Evolutionary conservation across 2,329 filamentous ascomycete species (phyloP), one percentile per base, ranked within the genome.

Genomic region (Neonectria neomacrospora): DNA sequence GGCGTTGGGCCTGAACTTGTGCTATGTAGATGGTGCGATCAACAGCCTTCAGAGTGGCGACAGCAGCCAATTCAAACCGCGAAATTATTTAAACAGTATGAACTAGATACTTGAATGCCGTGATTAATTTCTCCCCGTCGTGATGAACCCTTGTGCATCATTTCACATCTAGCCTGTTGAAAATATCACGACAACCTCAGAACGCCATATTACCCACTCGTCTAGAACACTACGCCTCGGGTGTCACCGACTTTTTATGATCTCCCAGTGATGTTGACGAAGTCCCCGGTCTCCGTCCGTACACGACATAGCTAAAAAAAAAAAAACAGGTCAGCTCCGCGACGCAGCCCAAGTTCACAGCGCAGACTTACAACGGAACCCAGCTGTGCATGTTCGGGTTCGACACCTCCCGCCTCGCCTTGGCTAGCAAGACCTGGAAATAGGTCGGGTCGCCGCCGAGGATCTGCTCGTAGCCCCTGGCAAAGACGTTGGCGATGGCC

Each of bases 301-400:
- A 67, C 1, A 66, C 61, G 3, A 69, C 59, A 4, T 66, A 67
- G 22, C 64, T 67, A 32, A 2, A 11, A 12, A 8, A 5, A 44
- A 2, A 6, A n/a, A n/a, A n/a, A n/a, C n/a, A n/a, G n/a, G 20
- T 58, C 3, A 18, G 26, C 16, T 26, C 4, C 16, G 6, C 3
- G 12, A n/a, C 5, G 30, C 12, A 3, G n/a, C 20, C 5, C 14
- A 8, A 47, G n/a, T n/a, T n/a, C n/a, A n/a, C n/a, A n/a, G n/a
- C n/a, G n/a, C n/a, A n/a, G n/a, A n/a, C 67, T 53, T 63, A 72
- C 67, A 71, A 74, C 1, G 70, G 69, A 10, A 72, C 68, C 66
- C 64, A 71, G 47, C 70, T 71, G 34, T 73, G 70, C 57, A 73
- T 73, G 7, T 57, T 63, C 11, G 61, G 61, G n/a, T 70, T 63